These are phyloP conservation scores for Friedmanniomyces endolithicus DNA, from an alignment of 495 filamentous ascomycete species.

Conservation along the genomic window DNA sequence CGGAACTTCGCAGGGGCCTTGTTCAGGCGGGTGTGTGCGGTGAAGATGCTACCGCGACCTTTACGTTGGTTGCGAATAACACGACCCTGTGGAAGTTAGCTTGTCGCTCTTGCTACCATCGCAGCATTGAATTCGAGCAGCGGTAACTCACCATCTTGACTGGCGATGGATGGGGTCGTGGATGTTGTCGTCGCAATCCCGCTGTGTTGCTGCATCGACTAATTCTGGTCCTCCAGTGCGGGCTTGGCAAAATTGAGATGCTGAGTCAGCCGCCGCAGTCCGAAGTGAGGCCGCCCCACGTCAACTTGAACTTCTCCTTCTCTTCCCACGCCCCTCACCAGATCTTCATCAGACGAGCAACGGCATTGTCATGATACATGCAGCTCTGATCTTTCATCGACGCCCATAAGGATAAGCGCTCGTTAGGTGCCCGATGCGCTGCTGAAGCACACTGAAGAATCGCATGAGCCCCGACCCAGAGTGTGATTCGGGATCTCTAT, in stretches of 20 bases:
- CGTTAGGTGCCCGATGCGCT: too few species aligned
- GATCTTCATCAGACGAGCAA: too few species aligned
- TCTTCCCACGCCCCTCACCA: too few species aligned
- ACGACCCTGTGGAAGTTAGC: slow-evolving; percentile 37
- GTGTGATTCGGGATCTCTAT: too few species aligned
- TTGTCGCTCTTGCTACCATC: neutral
- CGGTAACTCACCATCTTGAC: slow-evolving; percentile 5
- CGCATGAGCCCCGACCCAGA: too few species aligned
- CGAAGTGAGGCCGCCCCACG: too few species aligned
- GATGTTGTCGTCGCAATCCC: slow-evolving; percentile 3
- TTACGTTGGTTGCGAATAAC: slow-evolving; percentile 62
- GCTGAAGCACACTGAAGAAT: too few species aligned
- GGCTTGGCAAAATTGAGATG: neutral
- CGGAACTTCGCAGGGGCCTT: slow-evolving; percentile 89
- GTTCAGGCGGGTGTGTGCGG: slow-evolving; percentile 79
- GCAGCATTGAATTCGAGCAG: neutral
- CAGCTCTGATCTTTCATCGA: too few species aligned
- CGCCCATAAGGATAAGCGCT: too few species aligned
- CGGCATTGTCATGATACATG: too few species aligned
- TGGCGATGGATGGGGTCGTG: slow-evolving; percentile 9
- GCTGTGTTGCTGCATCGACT: neutral
- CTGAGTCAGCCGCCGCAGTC: too few species aligned
- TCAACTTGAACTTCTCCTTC: too few species aligned
- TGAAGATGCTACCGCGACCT: slow-evolving; percentile 97
- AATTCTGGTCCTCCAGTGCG: neutral